Base-by-base conservation (phyloP, 495 filamentous ascomycete genomes). In the Astrothelium subdiscretum region DNA sequence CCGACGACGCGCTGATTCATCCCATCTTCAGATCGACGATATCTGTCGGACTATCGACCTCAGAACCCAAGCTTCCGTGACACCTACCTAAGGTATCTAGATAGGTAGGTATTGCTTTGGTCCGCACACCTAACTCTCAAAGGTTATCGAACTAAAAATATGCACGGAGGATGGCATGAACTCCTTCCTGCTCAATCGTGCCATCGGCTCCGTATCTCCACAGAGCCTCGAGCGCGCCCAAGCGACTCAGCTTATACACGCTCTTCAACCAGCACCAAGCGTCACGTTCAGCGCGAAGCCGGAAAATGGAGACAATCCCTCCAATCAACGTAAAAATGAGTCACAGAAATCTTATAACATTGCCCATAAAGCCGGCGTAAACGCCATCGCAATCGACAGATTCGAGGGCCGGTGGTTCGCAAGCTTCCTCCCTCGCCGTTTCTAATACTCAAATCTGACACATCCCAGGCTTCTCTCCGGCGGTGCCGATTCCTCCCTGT, bases 361-460 rank as follows among this genome's bases (percentile, higher is more conserved):
- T 69, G 88, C 90, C 0, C 89, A 95, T 74, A 80, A 81, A 61
- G 79, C 88, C 6, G 90, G 91, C 1, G 88, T 89, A 32, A 91
- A 85, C 62, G 82, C 86, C 51, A 74, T 95, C 35, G 83, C 85
- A 0, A 80, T 94, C 31, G 89, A 96, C 69, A 77, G 81, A 24
- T 87, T 91, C 66, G 89, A 91, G 48, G 87, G 88, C 15, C 80
- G 84, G 74, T 85, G 89, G 86, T 89, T 74, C 67, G 86, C 75
- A 15, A 26, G 13, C 31, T 38, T 60, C 44, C 24, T 65, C 11
- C 20, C 13, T 22, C 44, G 40, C 20, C 32, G 6, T 22, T 40
- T 20, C 13, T 44, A 22, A 32, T 35, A 15, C 12, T 35, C 48
- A 5, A 2, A 48, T 32, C 68, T 67, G 62, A 67, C 42, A 35